A percentile compares a stretch with the other conserved stretches of the same genome.
Conservation (phyloP, 805 yeast genomes). For the Metschnikowia cerradonensis region DNA sequence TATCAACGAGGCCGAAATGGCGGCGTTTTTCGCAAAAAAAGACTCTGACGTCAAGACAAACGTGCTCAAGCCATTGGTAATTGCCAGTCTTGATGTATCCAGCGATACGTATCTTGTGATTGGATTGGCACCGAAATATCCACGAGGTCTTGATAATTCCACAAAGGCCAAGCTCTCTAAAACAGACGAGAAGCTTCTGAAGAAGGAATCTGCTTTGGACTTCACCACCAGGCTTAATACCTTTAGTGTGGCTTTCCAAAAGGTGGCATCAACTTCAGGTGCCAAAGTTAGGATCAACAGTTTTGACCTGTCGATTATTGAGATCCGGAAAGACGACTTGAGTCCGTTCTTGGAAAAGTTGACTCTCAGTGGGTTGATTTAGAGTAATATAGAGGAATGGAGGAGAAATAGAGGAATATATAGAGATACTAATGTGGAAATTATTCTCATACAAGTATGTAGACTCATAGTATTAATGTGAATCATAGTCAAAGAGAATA, state of each 20-base stretch:
- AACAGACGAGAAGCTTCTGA: background rate
- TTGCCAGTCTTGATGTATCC: conserved; percentile 73
- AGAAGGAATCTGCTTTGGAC: conserved; percentile 19
- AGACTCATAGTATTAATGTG: too few species aligned
- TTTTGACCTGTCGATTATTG: conserved; percentile 91
- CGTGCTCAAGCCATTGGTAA: conserved; percentile 68
- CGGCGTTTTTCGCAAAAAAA: conserved; percentile 24
- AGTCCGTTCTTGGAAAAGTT: conserved; percentile 81
- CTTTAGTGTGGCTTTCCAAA: conserved; percentile 88
- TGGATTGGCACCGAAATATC: conserved; percentile 83
- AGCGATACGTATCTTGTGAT: conserved; percentile 81
- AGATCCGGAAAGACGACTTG: conserved; percentile 81
- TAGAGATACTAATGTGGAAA: background rate
- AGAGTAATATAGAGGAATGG: background rate
- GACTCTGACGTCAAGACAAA: conserved; percentile 24
- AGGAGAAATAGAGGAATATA: background rate
- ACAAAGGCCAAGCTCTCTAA: conserved; percentile 29
- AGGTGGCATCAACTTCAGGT: conserved; percentile 76
- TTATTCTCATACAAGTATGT: too few species aligned
- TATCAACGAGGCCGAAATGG: conserved; percentile 69
- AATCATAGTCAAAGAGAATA: too few species aligned
- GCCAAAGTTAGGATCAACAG: conserved; percentile 91
- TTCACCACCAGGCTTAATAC: conserved; percentile 59
- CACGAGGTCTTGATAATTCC: conserved; percentile 40
- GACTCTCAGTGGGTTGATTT: conserved; percentile 61